Evolutionary conservation across 768 basidiomycete species (phyloP).

Genomic region (Neoboletus magnificus): DNA sequence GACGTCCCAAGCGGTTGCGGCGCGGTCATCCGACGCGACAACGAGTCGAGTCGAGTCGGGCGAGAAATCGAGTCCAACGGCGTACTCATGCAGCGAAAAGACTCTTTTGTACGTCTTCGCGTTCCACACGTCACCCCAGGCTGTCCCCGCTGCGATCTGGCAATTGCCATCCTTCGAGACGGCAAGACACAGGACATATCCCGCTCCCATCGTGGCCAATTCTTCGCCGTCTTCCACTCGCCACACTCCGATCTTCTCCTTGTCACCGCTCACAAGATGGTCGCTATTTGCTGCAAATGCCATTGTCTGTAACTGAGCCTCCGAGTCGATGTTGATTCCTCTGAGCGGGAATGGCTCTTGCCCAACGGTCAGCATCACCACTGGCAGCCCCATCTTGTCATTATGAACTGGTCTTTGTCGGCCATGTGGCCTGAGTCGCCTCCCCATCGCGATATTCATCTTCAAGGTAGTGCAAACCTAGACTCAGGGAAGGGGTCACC

Average conservation of each 20-base stretch:
- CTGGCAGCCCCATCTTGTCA: neutral
- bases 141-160: neutral
- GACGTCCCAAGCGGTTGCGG: neutral
- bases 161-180: neutral
- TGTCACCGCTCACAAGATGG: neutral
- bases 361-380: neutral
- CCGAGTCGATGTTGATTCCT: neutral
- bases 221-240: neutral
- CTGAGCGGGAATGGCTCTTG: neutral
- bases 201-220: neutral
- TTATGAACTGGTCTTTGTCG: neutral
- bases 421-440: neutral
- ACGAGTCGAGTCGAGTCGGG: neutral
- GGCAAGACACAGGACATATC: neutral
- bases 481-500: too few species aligned
- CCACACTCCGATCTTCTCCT: neutral
- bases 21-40: neutral
- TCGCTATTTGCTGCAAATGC: neutral
- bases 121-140: neutral
- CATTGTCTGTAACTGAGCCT: neutral
- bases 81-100: neutral
- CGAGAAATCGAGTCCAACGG: neutral
- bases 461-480: too few species aligned
- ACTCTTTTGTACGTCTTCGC: neutral
- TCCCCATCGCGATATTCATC: too few species aligned